Conservation (phyloP, 225 moss, liverwort and hornwort species). For the Thuidium tamariscinum region DNA sequence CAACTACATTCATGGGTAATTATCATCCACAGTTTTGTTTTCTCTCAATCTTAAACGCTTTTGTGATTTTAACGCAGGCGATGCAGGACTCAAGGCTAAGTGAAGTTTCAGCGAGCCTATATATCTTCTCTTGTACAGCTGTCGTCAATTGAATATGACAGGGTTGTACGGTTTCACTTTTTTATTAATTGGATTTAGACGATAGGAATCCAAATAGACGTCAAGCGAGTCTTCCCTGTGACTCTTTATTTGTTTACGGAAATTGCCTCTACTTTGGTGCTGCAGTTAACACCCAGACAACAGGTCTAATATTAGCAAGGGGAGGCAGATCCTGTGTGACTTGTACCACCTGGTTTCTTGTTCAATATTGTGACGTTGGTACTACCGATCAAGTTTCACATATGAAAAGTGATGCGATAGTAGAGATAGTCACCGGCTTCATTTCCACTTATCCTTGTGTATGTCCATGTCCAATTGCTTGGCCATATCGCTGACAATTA, state of each 20-base stretch:
- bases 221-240: background rate
- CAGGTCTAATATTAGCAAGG: background rate
- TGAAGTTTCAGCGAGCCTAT: constrained; percentile 1
- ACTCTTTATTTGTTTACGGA: background rate
- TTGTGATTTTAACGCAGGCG: background rate
- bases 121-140: constrained; percentile 3
- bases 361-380: background rate
- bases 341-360: background rate
- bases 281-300: background rate
- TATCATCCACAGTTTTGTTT: background rate
- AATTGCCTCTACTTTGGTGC: background rate
- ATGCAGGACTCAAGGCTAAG: constrained; percentile 9
- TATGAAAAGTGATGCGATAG: background rate
- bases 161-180: background rate
- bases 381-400: background rate
- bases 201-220: background rate
- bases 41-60: background rate
- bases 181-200: background rate
- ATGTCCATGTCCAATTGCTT: background rate
- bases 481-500: background rate
- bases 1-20: background rate
- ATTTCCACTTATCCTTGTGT: background rate
- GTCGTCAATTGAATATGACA: background rate
- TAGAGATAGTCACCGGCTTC: background rate
- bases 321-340: background rate